Evolutionary conservation across 805 yeast genomes (phyloP).

Genomic region (Lipomyces kockii): DNA sequence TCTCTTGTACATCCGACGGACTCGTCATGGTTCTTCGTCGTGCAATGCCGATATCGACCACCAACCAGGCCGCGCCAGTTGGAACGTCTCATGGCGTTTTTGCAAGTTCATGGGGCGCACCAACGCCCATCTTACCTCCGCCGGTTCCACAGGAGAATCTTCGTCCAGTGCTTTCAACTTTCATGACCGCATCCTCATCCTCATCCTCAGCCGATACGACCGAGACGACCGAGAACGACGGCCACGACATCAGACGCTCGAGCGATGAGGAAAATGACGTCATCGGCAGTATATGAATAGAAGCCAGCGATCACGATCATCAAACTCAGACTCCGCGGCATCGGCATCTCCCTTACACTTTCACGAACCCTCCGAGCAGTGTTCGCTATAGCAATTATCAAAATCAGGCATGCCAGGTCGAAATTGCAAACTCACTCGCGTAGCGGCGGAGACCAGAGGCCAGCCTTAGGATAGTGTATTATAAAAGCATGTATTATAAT

Average conservation of each 20-base stretch:
- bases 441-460: no score
- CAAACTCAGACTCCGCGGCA: no score
- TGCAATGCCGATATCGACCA: constrained; percentile 8
- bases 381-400: no score
- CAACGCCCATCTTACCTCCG: constrained; percentile 14
- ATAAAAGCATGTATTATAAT: no score
- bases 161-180: background rate
- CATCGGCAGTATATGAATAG: background rate
- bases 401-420: no score
- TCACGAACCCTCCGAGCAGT: no score
- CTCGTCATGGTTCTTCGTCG: constrained; percentile 23
- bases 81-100: constrained; percentile 10
- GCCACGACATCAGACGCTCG: background rate
- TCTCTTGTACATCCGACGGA: constrained; percentile 28
- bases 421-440: no score
- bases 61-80: constrained; percentile 1
- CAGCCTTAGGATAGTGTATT: no score
- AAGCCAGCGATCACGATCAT: no score
- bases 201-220: no score
- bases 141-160: background rate
- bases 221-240: background rate
- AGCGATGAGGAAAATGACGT: background rate
- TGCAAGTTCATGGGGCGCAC: constrained; percentile 17
- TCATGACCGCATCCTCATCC: background rate
- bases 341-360: no score